Conservation (phyloP, 1,284 basidiomycete genomes). For the Ustilago hordei region DNA sequence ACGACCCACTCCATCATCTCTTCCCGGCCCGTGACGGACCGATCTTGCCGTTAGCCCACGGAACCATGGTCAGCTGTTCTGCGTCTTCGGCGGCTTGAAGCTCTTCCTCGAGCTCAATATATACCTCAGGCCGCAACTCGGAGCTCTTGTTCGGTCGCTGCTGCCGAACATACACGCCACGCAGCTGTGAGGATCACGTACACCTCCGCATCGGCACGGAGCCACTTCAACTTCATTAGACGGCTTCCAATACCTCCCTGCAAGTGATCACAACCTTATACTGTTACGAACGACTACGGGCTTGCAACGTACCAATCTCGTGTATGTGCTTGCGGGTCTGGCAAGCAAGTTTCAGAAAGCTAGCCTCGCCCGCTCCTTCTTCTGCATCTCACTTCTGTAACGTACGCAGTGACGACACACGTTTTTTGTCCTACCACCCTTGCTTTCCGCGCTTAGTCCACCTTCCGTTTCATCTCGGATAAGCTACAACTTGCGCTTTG, state of each 20-base stretch:
- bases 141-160: background rate
- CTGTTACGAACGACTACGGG: background rate
- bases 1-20: background rate
- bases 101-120: background rate
- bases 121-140: background rate
- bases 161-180: constrained; percentile 1
- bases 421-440: background rate
- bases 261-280: background rate
- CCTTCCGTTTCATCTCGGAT: background rate
- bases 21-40: background rate
- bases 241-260: background rate
- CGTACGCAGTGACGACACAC: background rate
- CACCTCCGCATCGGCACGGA: background rate
- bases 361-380: background rate
- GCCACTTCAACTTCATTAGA: background rate
- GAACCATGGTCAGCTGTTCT: background rate
- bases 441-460: background rate
- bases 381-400: background rate
- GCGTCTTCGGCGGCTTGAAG: background rate
- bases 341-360: background rate
- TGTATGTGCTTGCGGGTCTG: background rate
- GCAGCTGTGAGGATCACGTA: background rate
- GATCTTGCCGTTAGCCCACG: background rate
- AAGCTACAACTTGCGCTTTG: background rate
- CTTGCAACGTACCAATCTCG: background rate